A percentile compares a stretch with the other conserved stretches of the same genome.
These are phyloP conservation scores for Retiboletus flavoniger DNA, from an alignment of 1,284 basidiomycete species.

Conservation along the genomic window DNA sequence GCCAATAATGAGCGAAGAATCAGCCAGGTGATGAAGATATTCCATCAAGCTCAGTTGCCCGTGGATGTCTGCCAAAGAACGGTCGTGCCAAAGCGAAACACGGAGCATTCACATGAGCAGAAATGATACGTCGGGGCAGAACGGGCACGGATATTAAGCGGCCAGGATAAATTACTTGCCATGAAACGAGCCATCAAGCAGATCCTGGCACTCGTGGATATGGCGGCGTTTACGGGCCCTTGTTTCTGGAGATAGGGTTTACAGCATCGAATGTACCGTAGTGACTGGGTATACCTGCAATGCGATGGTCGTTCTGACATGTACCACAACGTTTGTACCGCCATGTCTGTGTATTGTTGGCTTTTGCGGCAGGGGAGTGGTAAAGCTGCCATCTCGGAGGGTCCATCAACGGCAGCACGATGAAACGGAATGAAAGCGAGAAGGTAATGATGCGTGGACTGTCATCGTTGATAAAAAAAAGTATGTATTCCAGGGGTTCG, in stretches of 20 bases:
- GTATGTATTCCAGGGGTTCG: no score
- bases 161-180: neutral
- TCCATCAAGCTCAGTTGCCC: neutral
- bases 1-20: no score
- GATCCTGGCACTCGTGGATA: constrained; percentile 1
- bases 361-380: neutral
- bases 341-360: neutral
- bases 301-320: neutral
- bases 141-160: constrained; percentile 5
- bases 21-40: neutral
- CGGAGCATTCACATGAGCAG: neutral
- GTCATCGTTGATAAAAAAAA: neutral
- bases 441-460: neutral
- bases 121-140: neutral
- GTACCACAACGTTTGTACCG: neutral
- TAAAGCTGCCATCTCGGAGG: neutral
- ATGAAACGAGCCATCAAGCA: neutral
- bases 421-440: neutral
- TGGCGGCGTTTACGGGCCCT: constrained; percentile 6
- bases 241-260: neutral
- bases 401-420: neutral
- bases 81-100: neutral
- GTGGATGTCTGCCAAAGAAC: neutral
- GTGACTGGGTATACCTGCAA: neutral
- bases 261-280: neutral